These are phyloP conservation scores for Hemileia vastatrix DNA, from an alignment of 1,284 basidiomycete species.

Conservation along the genomic window DNA sequence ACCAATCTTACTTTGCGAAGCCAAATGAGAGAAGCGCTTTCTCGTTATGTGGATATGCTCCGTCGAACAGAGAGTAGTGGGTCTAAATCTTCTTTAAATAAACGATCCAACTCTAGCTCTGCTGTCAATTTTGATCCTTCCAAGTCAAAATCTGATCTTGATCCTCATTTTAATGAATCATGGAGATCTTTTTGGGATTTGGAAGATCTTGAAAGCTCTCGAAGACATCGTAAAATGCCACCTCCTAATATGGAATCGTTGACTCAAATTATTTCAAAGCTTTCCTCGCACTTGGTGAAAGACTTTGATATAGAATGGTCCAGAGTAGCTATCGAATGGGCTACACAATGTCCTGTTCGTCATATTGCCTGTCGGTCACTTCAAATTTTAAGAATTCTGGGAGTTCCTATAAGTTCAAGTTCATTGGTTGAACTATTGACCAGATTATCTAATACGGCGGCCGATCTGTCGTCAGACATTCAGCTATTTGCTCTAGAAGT, in stretches of 20 bases:
- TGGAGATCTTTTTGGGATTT: constrained; percentile 23
- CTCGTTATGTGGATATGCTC: constrained; percentile 13
- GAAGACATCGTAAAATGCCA: constrained; percentile 20
- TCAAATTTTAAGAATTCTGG: constrained; percentile 16
- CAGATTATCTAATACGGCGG: constrained; percentile 16
- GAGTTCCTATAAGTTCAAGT: constrained; percentile 5
- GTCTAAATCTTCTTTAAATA: background rate
- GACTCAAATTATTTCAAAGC: constrained; percentile 7
- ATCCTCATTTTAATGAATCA: background rate
- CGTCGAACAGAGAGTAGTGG: background rate
- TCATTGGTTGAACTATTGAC: constrained; percentile 14
- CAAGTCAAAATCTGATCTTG: background rate
- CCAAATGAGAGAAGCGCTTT: constrained; percentile 18
- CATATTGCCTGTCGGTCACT: constrained; percentile 21
- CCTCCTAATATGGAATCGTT: constrained; percentile 16
- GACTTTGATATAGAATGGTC: constrained; percentile 18
- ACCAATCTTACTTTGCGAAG: constrained; percentile 9
- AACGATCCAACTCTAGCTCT: background rate
- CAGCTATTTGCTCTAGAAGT: constrained; percentile 22
- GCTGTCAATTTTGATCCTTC: no score
- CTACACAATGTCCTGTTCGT: constrained; percentile 22
- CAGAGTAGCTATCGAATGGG: constrained; percentile 22
- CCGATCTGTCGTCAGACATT: constrained; percentile 19
- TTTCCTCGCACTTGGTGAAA: constrained; percentile 6
- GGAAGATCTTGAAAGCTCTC: constrained; percentile 8